These are phyloP conservation scores for Mixia osmundae DNA, from an alignment of 1,284 basidiomycete genomes.

Conservation along the genomic window DNA sequence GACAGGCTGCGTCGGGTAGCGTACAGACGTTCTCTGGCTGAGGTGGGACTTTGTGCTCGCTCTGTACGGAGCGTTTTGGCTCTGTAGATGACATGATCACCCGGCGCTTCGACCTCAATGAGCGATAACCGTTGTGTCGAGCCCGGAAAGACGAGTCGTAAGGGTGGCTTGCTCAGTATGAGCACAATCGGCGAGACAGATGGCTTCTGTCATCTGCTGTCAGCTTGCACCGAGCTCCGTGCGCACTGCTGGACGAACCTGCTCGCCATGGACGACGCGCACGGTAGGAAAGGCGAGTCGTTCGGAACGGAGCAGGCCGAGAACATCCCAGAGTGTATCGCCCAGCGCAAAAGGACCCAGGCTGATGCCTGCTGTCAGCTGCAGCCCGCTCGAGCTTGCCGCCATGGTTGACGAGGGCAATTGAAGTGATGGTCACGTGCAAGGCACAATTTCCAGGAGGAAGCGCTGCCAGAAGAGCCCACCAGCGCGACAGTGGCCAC, in stretches of 20 bases:
- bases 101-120: constrained; percentile 2
- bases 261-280: background rate
- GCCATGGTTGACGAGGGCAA: no score
- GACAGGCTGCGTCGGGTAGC: no score
- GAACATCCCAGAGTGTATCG: constrained; percentile 4
- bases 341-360: constrained; percentile 6
- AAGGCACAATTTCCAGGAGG: no score
- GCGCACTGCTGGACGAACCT: constrained; percentile 3
- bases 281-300: no score
- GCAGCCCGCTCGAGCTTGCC: background rate
- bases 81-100: background rate
- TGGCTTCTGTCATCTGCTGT: no score
- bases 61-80: no score
- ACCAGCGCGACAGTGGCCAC: no score
- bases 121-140: constrained; percentile 3
- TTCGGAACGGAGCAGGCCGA: constrained; percentile 5
- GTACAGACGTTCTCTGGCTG: constrained; percentile 1
- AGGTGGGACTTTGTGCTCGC: constrained; percentile 1
- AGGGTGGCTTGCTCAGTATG: background rate
- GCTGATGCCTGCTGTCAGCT: constrained; percentile 4
- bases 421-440: no score
- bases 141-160: constrained; percentile 6
- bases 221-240: background rate
- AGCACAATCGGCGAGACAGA: constrained; percentile 4
- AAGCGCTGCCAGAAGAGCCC: no score